Base-by-base conservation (phyloP, 768 basidiomycete species). In the Suillus clintonianus region DNA sequence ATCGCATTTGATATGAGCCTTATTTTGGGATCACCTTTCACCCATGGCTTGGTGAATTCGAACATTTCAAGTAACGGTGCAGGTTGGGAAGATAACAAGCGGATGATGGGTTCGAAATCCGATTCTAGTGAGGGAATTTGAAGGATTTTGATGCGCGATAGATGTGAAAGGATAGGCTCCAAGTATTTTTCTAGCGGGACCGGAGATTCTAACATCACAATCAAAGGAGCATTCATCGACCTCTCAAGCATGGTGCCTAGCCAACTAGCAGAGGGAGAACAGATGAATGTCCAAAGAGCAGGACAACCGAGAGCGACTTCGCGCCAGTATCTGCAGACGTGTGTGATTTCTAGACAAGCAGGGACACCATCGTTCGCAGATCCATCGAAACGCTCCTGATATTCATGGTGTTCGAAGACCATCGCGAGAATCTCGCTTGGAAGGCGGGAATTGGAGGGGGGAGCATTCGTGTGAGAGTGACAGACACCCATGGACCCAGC, bases 211-310 rank as follows among this genome's bases (percentile, higher is more conserved):
- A 51, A 72, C 65, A 3, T 74, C 65, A 48, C 79, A 76, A 63
- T 59, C 48, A 71, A 42, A 42, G 76, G 72, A 15, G 77, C 76
- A 68, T 70, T 76, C 66, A 80, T 82, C 4, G 83, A 85, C 34
- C 82, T 76, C 43, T 69, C 72, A 22, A 85, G 63, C 74, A 84
- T 79, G 68, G 80, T 80, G 61, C 77, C 72, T 24, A 75, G 75
- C 79, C 81, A 81, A 43, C 64, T 67, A 11, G 72, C 74, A 37
- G 72, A 73, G 9, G 66, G 66, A 53, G 80, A 78, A 1, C 75
- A 66, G 36, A 78, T 70, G 50, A 67, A 69, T 24, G n/a, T 58
- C 56, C 37, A 41, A 15, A 24, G 56, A 34, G 56, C 32, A 13
- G 32, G 56, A n/a, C 4, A 57, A 11, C 5, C 37, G 17, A 39